Conservation (phyloP, 768 basidiomycete species). For the Kwoniella sp. region DNA sequence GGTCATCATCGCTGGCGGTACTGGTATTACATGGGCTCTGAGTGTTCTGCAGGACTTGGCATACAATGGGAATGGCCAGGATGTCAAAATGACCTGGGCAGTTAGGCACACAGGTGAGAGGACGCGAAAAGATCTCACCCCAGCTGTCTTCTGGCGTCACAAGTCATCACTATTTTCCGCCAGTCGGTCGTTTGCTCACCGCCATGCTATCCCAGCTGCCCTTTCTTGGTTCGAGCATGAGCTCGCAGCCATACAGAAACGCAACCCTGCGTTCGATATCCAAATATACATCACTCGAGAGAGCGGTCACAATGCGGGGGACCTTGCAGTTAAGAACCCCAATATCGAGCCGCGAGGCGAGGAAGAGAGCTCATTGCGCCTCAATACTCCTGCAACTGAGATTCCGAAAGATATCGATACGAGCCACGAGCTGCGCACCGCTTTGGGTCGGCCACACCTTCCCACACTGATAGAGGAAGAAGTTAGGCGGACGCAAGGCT, state of each 20-base stretch:
- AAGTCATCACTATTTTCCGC: too few species aligned
- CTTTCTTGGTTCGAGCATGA: conserved; percentile 6
- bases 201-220: not conserved
- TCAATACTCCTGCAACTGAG: conserved; percentile 4
- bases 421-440: not conserved
- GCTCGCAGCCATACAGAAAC: not conserved
- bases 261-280: not conserved
- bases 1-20: conserved; percentile 55
- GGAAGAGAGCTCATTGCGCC: not conserved
- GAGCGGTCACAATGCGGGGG: too few species aligned
- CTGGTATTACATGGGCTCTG: conserved; percentile 42
- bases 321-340: too few species aligned
- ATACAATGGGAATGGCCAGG: not conserved
- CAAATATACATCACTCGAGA: not conserved
- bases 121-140: too few species aligned
- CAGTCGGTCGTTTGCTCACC: too few species aligned
- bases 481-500: not conserved
- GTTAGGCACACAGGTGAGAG: not conserved
- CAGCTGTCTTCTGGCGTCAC: too few species aligned
- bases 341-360: too few species aligned
- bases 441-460: not conserved
- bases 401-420: not conserved
- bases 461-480: not conserved
- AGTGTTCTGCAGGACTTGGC: conserved; percentile 13
- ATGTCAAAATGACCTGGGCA: conserved; percentile 4